phyloP scores from a whole-genome alignment of 2,329 filamentous ascomycete species.

The Nemania sp. region DNA sequence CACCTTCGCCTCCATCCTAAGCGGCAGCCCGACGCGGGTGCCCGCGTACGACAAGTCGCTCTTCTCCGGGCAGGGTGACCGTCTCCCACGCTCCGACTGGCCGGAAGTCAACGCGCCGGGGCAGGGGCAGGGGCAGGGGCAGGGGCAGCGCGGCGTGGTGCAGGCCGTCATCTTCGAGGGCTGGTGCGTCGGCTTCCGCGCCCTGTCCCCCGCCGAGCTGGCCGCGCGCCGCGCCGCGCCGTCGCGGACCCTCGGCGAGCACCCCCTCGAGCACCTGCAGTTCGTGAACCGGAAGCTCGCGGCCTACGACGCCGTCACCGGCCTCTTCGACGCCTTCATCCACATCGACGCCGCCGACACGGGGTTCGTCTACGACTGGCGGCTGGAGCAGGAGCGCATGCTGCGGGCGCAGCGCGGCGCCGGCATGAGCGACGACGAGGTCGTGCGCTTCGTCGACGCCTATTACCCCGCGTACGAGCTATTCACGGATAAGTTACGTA shows the following conservation, averaged over 20 bases:
- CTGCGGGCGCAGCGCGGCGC: slow-evolving; percentile 68
- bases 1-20: slow-evolving; percentile 65
- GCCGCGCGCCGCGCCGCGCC: slow-evolving; percentile 56
- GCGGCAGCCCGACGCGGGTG: slow-evolving; percentile 57
- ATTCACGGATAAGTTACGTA: slow-evolving; percentile 63
- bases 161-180: slow-evolving; percentile 82
- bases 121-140: slow-evolving; percentile 49
- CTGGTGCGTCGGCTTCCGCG: slow-evolving; percentile 86
- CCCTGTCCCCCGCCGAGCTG: slow-evolving; percentile 58
- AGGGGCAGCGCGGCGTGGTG: slow-evolving; percentile 53
- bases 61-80: slow-evolving; percentile 76
- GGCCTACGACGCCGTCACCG: slow-evolving; percentile 55
- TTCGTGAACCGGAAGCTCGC: slow-evolving; percentile 55
- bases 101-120: slow-evolving; percentile 56
- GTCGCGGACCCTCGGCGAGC: slow-evolving; percentile 53
- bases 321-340: slow-evolving; percentile 58
- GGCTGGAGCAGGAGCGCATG: slow-evolving; percentile 76
- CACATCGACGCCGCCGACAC: slow-evolving; percentile 72
- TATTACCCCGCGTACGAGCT: slow-evolving; percentile 76
- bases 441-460: slow-evolving; percentile 71
- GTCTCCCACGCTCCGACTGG: slow-evolving; percentile 67
- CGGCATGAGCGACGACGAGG: slow-evolving; percentile 83
- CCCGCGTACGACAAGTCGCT: slow-evolving; percentile 85
- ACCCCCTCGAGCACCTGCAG: slow-evolving; percentile 54
- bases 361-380: slow-evolving; percentile 82